Evolutionary conservation across 1,139 yeast genomes (phyloP).

Genomic region (Waltiozyma sp.): DNA sequence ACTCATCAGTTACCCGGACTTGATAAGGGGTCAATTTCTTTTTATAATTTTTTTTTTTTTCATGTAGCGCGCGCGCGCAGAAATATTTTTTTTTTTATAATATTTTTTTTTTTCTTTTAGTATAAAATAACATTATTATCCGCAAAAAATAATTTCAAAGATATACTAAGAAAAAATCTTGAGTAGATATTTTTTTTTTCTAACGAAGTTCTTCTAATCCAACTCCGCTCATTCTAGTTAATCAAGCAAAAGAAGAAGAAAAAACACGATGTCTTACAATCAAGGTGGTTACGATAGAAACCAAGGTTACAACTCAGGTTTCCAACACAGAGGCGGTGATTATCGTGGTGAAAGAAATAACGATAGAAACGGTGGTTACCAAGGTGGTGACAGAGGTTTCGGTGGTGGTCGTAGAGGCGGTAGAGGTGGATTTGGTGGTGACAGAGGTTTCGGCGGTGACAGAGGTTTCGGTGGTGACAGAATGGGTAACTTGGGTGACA

Average conservation of each 20-base stretch:
- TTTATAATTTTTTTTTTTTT: no score
- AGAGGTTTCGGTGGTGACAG: slow-evolving; percentile 30
- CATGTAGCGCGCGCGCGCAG: neutral
- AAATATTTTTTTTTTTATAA: no score
- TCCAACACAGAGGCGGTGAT: slow-evolving; percentile 15
- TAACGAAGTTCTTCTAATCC: neutral
- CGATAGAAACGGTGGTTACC: slow-evolving; percentile 26
- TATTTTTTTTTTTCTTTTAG: no score
- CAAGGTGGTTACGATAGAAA: slow-evolving; percentile 16
- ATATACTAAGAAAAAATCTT: no score
- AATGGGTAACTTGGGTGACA: slow-evolving; percentile 43
- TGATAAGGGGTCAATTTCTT: neutral
- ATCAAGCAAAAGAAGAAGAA: neutral
- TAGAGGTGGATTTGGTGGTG: slow-evolving; percentile 25
- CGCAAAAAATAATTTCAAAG: no score
- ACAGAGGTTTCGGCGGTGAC: slow-evolving; percentile 24
- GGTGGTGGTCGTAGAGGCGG: slow-evolving; percentile 26
- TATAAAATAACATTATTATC: no score
- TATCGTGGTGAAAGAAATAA: slow-evolving; percentile 23
- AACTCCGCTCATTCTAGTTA: neutral
- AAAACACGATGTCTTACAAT: slow-evolving; percentile 23
- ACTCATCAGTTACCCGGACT: neutral
- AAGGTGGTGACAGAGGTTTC: slow-evolving; percentile 23
- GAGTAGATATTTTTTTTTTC: neutral
- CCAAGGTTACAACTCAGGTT: slow-evolving; percentile 24